Evolutionary conservation across 495 filamentous ascomycete species (phyloP), one percentile per base, ranked within the genome.

Genomic region (Aspergillus incahuasiensis): DNA sequence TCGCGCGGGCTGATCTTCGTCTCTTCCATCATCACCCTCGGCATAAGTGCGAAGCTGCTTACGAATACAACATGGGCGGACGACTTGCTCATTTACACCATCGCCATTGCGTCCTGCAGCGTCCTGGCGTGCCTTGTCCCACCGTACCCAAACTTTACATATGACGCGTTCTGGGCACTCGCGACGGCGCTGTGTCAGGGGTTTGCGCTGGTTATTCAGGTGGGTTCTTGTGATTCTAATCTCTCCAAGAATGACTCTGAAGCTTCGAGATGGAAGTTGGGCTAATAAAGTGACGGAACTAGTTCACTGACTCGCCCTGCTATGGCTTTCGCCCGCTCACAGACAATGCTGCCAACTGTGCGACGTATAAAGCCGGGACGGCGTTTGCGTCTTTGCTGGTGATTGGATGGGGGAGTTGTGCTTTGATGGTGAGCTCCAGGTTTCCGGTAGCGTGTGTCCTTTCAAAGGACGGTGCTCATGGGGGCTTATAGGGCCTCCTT

Each of bases 131-230:
- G 21, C n/a, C 24, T 57, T 8, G 41, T 57, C 16, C 54, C 54
- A 2, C 54, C 54, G 16, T 51, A 51, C 18, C 54, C 47, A 9
- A 57, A 57, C 32, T 57, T 57, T 19, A 46, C 51, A 1, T 57
- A 32, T 22, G 54, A 57, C 18, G 15, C 44, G 18, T 39, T 57
- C 41, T 48, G 45, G 47, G 54, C 45, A 0, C 16, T 57, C 12
- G 54, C 24, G 15, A 25, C 21, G 22, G 18, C 13, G 15, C 1
- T 57, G 9, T 21, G 28, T 19, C 46, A 38, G 7, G 19, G 44
- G 8, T 57, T 57, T 51, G 54, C 54, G 22, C 34, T 57, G 1
- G 30, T 51, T 18, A 24, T 51, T 32, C 54, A 57, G 54, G 54
- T 56, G 38, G 12, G 16, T 34, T 15, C 28, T 48, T 1, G 15